A percentile compares a stretch with the other conserved stretches of the same genome.
phyloP scores from a whole-genome alignment of 495 filamentous ascomycete species.

The Aspergillus mulundensis region DNA sequence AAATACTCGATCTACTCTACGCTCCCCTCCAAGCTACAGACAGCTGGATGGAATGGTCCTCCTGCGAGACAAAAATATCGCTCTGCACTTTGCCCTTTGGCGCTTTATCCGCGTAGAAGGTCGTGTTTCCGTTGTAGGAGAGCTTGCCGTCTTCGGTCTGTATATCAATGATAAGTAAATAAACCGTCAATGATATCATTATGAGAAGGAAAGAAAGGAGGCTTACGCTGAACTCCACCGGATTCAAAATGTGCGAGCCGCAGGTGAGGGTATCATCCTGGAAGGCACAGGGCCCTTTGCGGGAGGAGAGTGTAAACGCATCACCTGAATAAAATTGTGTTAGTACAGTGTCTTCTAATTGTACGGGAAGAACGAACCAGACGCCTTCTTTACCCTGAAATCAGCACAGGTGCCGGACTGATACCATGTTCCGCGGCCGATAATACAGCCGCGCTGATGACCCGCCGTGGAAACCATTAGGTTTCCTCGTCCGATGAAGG shows the following conservation, averaged over 20 bases:
- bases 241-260: slow-evolving; percentile 37
- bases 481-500: slow-evolving; percentile 55
- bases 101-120: slow-evolving; percentile 55
- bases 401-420: slow-evolving; percentile 65
- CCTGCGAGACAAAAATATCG: slow-evolving; percentile 32
- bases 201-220: not conserved
- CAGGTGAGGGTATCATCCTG: slow-evolving; percentile 47
- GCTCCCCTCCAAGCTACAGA: slow-evolving; percentile 32
- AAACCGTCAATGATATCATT: not conserved
- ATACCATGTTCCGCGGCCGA: slow-evolving; percentile 67
- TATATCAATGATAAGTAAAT: slow-evolving; percentile 4
- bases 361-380: slow-evolving; percentile 30
- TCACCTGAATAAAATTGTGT: slow-evolving; percentile 26
- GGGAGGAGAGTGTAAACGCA: slow-evolving; percentile 57
- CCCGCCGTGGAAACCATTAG: slow-evolving; percentile 53
- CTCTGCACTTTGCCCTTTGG: slow-evolving; percentile 48
- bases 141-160: slow-evolving; percentile 38
- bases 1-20: not conserved
- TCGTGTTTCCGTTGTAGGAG: slow-evolving; percentile 44
- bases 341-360: slow-evolving; percentile 5
- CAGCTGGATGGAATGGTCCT: slow-evolving; percentile 36
- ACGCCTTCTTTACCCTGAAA: slow-evolving; percentile 49
- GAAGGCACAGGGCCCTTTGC: slow-evolving; percentile 55
- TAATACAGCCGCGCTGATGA: slow-evolving; percentile 60
- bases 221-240: slow-evolving; percentile 44